Percentiles rank a stretch among this genome's conserved stretches.
Conservation (phyloP, 1,284 basidiomycete species). For the Boletellus deceptivus region DNA sequence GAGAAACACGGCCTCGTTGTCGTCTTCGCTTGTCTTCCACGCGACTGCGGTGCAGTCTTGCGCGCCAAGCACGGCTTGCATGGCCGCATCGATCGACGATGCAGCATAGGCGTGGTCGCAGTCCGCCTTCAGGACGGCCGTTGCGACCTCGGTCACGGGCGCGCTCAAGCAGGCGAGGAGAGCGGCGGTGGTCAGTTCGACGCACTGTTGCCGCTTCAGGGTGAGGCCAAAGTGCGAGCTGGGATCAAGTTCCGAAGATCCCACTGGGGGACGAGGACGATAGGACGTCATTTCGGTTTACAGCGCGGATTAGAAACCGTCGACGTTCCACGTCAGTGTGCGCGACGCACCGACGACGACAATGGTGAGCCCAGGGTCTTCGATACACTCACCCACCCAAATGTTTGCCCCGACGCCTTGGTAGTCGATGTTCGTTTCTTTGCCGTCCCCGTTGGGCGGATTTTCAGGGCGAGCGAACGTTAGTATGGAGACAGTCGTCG, state of each 20-base stretch:
- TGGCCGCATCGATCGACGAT: background rate
- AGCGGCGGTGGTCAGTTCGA: background rate
- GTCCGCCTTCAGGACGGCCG: background rate
- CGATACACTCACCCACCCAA: conserved; percentile 2
- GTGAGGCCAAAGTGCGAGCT: background rate
- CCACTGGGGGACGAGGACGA: background rate
- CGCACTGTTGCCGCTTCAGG: background rate
- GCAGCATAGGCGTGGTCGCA: background rate
- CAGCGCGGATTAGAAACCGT: too few species aligned
- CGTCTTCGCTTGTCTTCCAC: background rate
- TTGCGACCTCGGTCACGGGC: conserved; percentile 3
- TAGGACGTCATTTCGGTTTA: too few species aligned
- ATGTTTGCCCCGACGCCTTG: background rate
- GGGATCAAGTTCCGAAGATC: background rate
- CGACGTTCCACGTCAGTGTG: too few species aligned
- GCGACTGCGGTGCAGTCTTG: background rate
- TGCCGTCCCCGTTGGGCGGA: background rate
- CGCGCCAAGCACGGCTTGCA: conserved; percentile 2
- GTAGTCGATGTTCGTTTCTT: background rate
- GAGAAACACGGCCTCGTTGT: background rate
- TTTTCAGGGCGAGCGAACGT: background rate
- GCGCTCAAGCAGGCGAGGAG: conserved; percentile 1
- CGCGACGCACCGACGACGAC: conserved; percentile 1
- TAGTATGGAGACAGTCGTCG: background rate
- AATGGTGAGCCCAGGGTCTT: conserved; percentile 3